phyloP scores from a whole-genome alignment of 1,284 basidiomycete species.

The Trichosporon ovoides region DNA sequence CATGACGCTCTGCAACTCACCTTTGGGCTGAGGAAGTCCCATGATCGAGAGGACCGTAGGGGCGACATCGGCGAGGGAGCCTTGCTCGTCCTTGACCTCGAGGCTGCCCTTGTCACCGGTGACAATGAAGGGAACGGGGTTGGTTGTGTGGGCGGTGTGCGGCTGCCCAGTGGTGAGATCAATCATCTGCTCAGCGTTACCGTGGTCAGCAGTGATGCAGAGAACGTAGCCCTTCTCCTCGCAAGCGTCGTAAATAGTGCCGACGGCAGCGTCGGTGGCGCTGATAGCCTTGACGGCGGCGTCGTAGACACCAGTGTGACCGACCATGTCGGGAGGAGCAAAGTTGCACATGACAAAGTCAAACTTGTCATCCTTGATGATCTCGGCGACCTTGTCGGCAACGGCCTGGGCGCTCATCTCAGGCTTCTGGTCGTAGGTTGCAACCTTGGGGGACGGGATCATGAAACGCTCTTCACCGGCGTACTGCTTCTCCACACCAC shows the following conservation, averaged over 20 bases:
- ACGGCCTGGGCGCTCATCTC: conserved; percentile 80
- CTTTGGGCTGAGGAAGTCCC: conserved; percentile 49
- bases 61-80: conserved; percentile 79
- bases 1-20: conserved; percentile 15
- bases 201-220: conserved; percentile 84
- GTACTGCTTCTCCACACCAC: conserved; percentile 86
- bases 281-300: conserved; percentile 79
- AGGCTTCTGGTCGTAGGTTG: conserved; percentile 81
- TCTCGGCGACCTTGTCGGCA: conserved; percentile 79
- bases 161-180: conserved; percentile 74
- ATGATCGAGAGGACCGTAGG: conserved; percentile 75
- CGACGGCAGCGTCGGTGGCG: conserved; percentile 77
- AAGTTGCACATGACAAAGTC: conserved; percentile 96
- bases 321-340: conserved; percentile 90
- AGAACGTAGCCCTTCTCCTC: conserved; percentile 77
- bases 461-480: conserved; percentile 73
- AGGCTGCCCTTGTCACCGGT: conserved; percentile 59
- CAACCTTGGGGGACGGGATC: conserved; percentile 82
- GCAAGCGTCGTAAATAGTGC: conserved; percentile 75
- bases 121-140: conserved; percentile 75
- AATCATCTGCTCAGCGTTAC: conserved; percentile 78
- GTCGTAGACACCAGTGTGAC: conserved; percentile 82
- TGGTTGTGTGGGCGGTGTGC: conserved; percentile 55
- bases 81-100: conserved; percentile 54
- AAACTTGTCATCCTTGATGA: conserved; percentile 63